Evolutionary conservation across 2,329 filamentous ascomycete genomes (phyloP), one percentile per base, ranked within the genome.

Genomic region (Ascosphaera apis): DNA sequence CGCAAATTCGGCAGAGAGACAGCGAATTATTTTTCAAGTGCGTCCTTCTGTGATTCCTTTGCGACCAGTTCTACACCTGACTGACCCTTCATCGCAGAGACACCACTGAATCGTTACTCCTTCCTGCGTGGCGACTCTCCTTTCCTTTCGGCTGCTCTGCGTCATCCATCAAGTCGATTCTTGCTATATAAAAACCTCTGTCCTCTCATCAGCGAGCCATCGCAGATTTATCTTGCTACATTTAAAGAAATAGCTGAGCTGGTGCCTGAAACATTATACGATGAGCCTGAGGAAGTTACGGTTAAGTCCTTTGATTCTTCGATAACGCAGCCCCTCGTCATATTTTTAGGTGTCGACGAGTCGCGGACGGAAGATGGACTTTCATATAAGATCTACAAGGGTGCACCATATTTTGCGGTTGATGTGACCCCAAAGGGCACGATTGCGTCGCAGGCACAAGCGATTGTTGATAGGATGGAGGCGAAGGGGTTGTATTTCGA

Each of bases 271-370:
- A 69, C 81, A 37, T 72, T 76, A 0, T 93, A 83, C 52, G 63
- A 61, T 15, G 65, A 66, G 44, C 63, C 65, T 1, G 86, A 95
- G 52, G 72, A 75, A 44, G 73, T 88, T 33, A 52, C 74, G 44
- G 65, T 91, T 40, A 68, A 69, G 47, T 60, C 65, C 21, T 93
- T 74, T 53, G 75, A 92, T 56, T 91, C 80, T 19, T 59, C 63
- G 3, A 59, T 67, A 37, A 70, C 70, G 12, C 55, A 62, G 15
- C 76, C 83, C 2, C 66, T 81, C 42, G 62, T 93, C 36, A 63
- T 95, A 36, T 93, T 95, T 51, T 60, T 95, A 18, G 86, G 86
- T 0, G 56, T 93, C 34, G 72, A 91, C 44, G 82, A 91, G 51
- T 56, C 53, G 34, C 54, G 53, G 17, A 60, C 60, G 34, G 53